These are phyloP conservation scores for Populus euphratica DNA, from an alignment of 345 rosid genomes.

Conservation along the genomic window DNA sequence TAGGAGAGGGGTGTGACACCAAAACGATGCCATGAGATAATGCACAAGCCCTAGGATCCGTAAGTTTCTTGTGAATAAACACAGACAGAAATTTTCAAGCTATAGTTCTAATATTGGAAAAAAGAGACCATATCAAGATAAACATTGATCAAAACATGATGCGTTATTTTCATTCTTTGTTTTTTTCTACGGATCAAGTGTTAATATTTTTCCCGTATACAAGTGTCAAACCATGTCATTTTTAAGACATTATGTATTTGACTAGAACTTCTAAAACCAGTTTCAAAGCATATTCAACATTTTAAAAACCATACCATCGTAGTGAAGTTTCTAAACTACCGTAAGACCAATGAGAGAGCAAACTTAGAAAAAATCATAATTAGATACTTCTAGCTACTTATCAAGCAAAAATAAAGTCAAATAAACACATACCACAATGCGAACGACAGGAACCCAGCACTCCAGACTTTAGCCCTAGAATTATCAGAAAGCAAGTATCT, in stretches of 20 bases:
- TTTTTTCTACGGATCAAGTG: not conserved
- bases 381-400: not conserved
- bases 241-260: not conserved
- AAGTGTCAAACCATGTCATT: not conserved
- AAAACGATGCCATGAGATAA: not conserved
- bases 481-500: conserved; percentile 69
- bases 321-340: not conserved
- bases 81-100: not conserved
- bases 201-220: not conserved
- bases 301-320: not conserved
- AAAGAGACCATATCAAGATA: not conserved
- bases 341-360: not conserved
- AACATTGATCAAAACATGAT: not conserved
- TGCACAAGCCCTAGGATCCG: not conserved
- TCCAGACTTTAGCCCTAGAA: conserved; percentile 80
- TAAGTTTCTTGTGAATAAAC: not conserved
- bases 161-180: not conserved
- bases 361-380: not conserved
- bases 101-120: too few relatives aligned
- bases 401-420: not conserved
- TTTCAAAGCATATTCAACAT: not conserved
- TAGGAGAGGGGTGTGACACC: too few relatives aligned
- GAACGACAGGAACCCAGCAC: conserved; percentile 64
- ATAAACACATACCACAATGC: conserved; percentile 64
- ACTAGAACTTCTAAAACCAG: not conserved